Evolutionary conservation across 345 rosid species (phyloP).

Genomic region (Populus davidiana): DNA sequence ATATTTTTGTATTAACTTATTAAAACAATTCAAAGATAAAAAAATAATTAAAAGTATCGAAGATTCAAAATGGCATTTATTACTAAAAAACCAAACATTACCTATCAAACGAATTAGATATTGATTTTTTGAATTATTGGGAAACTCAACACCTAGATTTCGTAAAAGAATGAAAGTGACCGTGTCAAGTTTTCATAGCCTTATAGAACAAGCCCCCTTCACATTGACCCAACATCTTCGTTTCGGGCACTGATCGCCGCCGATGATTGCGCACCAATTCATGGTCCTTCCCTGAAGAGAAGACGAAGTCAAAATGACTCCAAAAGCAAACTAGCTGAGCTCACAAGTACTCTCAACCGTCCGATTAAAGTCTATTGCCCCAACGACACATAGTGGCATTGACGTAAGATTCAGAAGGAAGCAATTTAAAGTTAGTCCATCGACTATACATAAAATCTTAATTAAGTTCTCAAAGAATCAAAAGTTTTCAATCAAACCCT

Average conservation of each 20-base stretch:
- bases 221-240: too few relatives aligned
- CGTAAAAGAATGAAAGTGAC: too few relatives aligned
- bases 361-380: background rate
- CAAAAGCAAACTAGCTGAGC: background rate
- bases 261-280: slow-evolving; percentile 16
- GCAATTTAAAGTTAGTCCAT: background rate
- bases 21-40: too few relatives aligned
- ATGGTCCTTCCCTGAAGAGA: background rate
- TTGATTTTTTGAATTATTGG: too few relatives aligned
- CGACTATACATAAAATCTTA: background rate
- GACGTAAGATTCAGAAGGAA: background rate
- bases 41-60: too few relatives aligned
- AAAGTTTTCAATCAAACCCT: background rate
- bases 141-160: too few relatives aligned
- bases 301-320: background rate
- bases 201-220: too few relatives aligned
- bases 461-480: background rate
- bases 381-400: background rate
- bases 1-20: too few relatives aligned
- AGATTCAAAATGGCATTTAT: too few relatives aligned
- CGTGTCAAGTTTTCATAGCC: too few relatives aligned
- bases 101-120: too few relatives aligned
- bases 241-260: background rate
- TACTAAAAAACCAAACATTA: too few relatives aligned
- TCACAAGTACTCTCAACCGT: background rate